Evolutionary conservation across 495 filamentous ascomycete genomes (phyloP).

Genomic region (Aspergillus bertholletiae): DNA sequence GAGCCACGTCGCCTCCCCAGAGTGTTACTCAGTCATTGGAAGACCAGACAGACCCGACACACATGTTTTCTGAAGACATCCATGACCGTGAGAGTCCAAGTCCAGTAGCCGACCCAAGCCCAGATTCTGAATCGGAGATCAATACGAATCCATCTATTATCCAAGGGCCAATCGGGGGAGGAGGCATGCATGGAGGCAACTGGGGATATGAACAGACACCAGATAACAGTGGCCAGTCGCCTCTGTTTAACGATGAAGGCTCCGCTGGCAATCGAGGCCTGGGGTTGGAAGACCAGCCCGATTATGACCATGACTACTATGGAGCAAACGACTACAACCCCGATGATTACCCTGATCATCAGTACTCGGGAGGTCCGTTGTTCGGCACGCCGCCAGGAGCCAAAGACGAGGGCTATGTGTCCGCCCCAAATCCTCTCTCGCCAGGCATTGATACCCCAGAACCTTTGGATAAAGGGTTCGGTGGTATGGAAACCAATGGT

Average conservation of each 20-base stretch:
- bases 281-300: slow-evolving; percentile 25
- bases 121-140: slow-evolving; percentile 58
- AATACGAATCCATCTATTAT: slow-evolving; percentile 77
- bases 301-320: slow-evolving; percentile 38
- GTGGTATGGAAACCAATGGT: slow-evolving; percentile 52
- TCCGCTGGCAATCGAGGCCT: slow-evolving; percentile 35
- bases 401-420: slow-evolving; percentile 90
- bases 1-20: slow-evolving; percentile 67
- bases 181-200: slow-evolving; percentile 49
- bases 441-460: slow-evolving; percentile 58
- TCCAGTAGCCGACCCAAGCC: slow-evolving; percentile 52
- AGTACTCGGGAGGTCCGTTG: slow-evolving; percentile 29
- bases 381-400: slow-evolving; percentile 42
- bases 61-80: slow-evolving; percentile 60
- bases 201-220: slow-evolving; percentile 53
- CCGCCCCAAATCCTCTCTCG: slow-evolving; percentile 68
- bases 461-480: slow-evolving; percentile 55
- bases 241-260: slow-evolving; percentile 40
- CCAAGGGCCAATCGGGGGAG: slow-evolving; percentile 64
- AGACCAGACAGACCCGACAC: slow-evolving; percentile 46
- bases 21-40: slow-evolving; percentile 66
- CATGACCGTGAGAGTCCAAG: slow-evolving; percentile 45
- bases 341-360: slow-evolving; percentile 32
- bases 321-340: slow-evolving; percentile 35
- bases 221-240: slow-evolving; percentile 38